Base-by-base conservation (phyloP, 176 grass and related monocot genomes). In the Lolium multiflorum region DNA sequence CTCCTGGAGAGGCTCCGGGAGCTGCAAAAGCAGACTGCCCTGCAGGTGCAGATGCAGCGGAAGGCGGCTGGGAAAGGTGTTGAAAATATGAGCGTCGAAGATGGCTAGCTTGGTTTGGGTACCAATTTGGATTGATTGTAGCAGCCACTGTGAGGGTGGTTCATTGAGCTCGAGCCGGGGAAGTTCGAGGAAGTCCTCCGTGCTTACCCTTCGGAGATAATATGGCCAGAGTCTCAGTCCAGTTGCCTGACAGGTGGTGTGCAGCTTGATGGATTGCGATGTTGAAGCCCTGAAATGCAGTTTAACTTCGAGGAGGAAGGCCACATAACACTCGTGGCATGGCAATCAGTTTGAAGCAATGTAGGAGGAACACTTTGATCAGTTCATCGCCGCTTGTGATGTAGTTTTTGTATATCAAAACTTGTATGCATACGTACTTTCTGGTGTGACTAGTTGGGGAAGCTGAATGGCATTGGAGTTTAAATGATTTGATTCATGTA, bases 1-100 rank as follows among this genome's bases (percentile, higher is more conserved):
- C 81, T 98, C 35, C 21, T 94, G 49, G 93, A 91, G 16, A 94
- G 63, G 79, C 89, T 98, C 35, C 89, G 81, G 38, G 91, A 95
- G 51, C 69, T 94, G 87, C 88, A 91, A 43, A 88, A 89, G 79
- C 87, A 96, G 12, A 85, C 91, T 50, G 82, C 15, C 71, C 58
- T 89, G 54, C 90, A 89, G 78, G 58, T 82, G 65, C 91, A 94
- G 28, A 59, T 72, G 78, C 93, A 91, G 43, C 86, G 91, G 7
- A 82, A 82, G 56, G 20, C 84, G 31, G 63, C 90, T 65, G 49
- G 87, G 13, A 91, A 89, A 44, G 71, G 75, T 9, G 39, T 18
- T 41, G 84, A 70, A 18, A 94, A 90, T 81, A 71, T 78, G 14
- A 83, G 62, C 31, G 57, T 85, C 43, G 83, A 89, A 20, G 88